phyloP scores from a whole-genome alignment of 2,329 filamentous ascomycete genomes.

The Acrodontium crateriforme region DNA sequence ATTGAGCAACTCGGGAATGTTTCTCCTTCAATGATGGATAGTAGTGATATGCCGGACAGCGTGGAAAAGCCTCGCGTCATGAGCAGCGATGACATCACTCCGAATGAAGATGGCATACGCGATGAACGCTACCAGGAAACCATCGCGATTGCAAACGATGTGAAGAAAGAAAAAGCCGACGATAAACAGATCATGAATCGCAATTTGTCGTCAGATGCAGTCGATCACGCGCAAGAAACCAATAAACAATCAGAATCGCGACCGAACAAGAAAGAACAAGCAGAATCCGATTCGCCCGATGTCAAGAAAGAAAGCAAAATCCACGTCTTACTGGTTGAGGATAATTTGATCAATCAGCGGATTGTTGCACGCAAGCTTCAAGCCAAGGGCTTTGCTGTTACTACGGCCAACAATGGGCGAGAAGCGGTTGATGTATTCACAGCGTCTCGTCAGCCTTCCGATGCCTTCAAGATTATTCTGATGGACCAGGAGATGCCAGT shows the following conservation, averaged over 20 bases:
- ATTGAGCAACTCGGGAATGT: slow-evolving; percentile 2
- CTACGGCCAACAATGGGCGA: slow-evolving; percentile 19
- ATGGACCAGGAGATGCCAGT: slow-evolving; percentile 24
- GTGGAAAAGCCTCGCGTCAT: slow-evolving; percentile 23
- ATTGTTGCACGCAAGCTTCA: slow-evolving; percentile 17
- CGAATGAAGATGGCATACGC: slow-evolving; percentile 3
- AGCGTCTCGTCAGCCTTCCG: slow-evolving; percentile 6
- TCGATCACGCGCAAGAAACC: slow-evolving; percentile 1
- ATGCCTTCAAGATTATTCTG: slow-evolving; percentile 17
- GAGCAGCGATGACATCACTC: slow-evolving; percentile 11
- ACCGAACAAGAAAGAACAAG: background rate
- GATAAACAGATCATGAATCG: slow-evolving; percentile 1
- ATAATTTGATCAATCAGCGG: slow-evolving; percentile 21
- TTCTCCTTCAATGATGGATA: slow-evolving; percentile 4
- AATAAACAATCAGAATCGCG: slow-evolving; percentile 1
- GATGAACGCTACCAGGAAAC: slow-evolving; percentile 5
- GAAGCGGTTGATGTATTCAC: slow-evolving; percentile 19
- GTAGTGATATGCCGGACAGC: slow-evolving; percentile 6
- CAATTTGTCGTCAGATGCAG: background rate
- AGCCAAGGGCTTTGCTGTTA: slow-evolving; percentile 16
- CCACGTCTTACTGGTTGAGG: slow-evolving; percentile 16
- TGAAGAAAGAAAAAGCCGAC: slow-evolving; percentile 1
- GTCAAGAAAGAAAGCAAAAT: background rate
- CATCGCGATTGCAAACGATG: slow-evolving; percentile 2
- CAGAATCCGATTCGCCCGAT: background rate